Evolutionary conservation across 139 green algal genomes (phyloP).

Genomic region (Astrephomene gubernaculifera): DNA sequence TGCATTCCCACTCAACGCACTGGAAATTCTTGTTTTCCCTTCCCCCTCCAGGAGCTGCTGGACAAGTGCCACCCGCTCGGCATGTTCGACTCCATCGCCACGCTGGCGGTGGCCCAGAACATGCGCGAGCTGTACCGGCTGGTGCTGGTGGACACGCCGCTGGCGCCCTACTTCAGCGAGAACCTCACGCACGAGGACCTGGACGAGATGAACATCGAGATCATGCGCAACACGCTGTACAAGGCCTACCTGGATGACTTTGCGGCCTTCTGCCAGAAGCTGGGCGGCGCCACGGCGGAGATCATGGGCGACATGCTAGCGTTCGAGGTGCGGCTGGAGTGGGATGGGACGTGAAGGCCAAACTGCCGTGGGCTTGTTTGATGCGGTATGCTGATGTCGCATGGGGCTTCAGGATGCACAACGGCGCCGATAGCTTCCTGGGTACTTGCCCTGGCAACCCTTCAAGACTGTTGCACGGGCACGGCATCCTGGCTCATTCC

Average conservation of each 20-base stretch:
- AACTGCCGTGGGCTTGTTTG: not conserved
- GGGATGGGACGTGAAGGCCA: not conserved
- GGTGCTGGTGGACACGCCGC: conserved; percentile 96
- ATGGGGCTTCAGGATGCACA: no score
- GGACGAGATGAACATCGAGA: conserved; percentile 99
- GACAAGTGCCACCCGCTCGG: conserved; percentile 99
- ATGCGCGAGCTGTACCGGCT: conserved; percentile 98
- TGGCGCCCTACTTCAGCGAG: conserved; percentile 96
- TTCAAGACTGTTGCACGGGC: no score
- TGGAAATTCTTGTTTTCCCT: not conserved
- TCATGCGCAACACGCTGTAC: conserved; percentile 98
- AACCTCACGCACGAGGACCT: conserved; percentile 92
- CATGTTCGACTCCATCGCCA: conserved; percentile 97
- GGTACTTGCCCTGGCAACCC: no score
- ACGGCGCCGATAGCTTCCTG: no score
- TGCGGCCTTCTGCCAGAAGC: conserved; percentile 76
- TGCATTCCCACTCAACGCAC: no score
- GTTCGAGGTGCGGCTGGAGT: conserved; percentile 84
- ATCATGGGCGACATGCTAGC: conserved; percentile 95
- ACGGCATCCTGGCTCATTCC: no score
- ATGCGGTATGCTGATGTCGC: no score
- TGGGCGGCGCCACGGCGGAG: conserved; percentile 91
- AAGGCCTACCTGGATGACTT: conserved; percentile 99
- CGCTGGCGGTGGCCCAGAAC: conserved; percentile 94
- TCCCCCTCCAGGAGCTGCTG: conserved; percentile 86